Base-by-base conservation (phyloP, 2,329 filamentous ascomycete species). In the Phialophora macrospora region DNA sequence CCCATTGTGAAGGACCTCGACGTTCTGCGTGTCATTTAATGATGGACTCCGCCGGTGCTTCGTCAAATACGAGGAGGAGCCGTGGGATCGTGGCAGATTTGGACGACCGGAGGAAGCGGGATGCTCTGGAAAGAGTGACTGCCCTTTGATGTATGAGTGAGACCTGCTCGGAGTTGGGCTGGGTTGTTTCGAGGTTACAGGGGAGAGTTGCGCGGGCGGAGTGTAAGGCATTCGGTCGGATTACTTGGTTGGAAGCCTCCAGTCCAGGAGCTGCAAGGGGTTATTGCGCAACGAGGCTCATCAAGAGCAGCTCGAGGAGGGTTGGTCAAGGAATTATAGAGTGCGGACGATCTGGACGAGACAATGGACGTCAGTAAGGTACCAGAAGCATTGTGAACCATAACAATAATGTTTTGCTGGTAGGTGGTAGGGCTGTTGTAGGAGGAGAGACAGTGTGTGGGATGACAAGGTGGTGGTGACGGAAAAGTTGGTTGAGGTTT, bases 11-110 rank as follows among this genome's bases (percentile, higher is more conserved):
- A 68, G 46, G 26, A 67, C 26, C 58, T 70, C 72, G 76, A 74
- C 70, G 68, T 74, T 68, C 26, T 48, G 26, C 65, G 73, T 68
- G 73, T 77, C 73, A 65, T 76, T 74, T 64, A 80, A 75, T 8
- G 85, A 87, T 4, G 86, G 83, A 64, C 85, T 84, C 60, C 87
- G 82, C 61, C 87, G 81, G 73, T 88, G 86, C 75, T 84, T 86
- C 76, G 83, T 84, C 62, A 88, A 80, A 74, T 89, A 88, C 17
- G 86, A 82, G 4, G 84, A 83, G 34, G 87, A 88, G 8, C 84
- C 84, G 64, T 82, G 80, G 12, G 84, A 86, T 52, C 84, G 83
- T 44, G 85, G 85, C 49, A 84, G 80, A 26, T 80, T 78, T 28
- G 81, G 80, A 58, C 83, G 73, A 74, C 75, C 62, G 73, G 78